These are phyloP conservation scores for Saccharomyces jurei DNA, from an alignment of 805 yeast genomes.

Conservation along the genomic window DNA sequence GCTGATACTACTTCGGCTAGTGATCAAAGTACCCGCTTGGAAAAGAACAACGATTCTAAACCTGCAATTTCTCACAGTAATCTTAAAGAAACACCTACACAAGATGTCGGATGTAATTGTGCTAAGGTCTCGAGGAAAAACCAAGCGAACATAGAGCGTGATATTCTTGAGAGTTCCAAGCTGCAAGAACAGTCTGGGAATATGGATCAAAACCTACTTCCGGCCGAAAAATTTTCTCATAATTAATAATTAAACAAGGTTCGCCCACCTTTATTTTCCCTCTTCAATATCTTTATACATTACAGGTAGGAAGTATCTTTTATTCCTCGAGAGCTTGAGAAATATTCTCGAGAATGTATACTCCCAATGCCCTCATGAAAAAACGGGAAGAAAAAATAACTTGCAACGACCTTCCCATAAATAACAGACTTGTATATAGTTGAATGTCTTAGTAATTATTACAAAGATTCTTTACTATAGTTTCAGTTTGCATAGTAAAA, in stretches of 20 bases:
- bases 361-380: not conserved
- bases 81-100: not conserved
- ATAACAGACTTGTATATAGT: not conserved
- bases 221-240: constrained; percentile 19
- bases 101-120: constrained; percentile 8
- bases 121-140: constrained; percentile 9
- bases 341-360: not conserved
- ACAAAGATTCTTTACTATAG: not conserved
- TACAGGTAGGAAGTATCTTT: not conserved
- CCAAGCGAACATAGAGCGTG: constrained; percentile 19
- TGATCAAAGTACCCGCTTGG: not conserved
- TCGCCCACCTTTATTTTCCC: not conserved
- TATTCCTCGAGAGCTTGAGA: not conserved
- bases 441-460: not conserved
- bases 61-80: constrained; percentile 2
- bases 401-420: not conserved
- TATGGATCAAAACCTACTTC: constrained; percentile 26
- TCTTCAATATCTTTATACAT: not conserved
- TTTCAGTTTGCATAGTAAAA: not conserved
- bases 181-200: constrained; percentile 26
- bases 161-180: constrained; percentile 19
- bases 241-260: not conserved
- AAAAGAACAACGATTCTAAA: not conserved
- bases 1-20: not conserved
- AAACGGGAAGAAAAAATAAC: not conserved